These are phyloP conservation scores for Sporothrix variecibatus DNA, from an alignment of 2,329 filamentous ascomycete species.

Conservation along the genomic window DNA sequence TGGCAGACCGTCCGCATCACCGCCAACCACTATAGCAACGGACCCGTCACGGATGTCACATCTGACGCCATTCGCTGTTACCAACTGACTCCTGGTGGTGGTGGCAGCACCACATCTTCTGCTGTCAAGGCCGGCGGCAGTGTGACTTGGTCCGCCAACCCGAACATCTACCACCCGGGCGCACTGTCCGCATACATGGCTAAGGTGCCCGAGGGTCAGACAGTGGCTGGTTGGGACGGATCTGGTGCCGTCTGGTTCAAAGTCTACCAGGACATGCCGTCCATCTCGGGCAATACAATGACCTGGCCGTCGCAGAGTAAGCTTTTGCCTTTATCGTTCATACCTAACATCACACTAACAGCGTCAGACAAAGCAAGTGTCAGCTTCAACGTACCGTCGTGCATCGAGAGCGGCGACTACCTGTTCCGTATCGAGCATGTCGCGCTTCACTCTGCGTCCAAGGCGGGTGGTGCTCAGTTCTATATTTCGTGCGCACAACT, in stretches of 20 bases:
- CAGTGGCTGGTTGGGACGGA: constrained; percentile 39
- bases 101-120: constrained; percentile 35
- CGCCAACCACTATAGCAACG: constrained; percentile 41
- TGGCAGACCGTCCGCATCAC: constrained; percentile 40
- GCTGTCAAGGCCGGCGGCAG: constrained; percentile 42
- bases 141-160: constrained; percentile 44
- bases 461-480: constrained; percentile 36
- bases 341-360: background rate
- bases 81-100: constrained; percentile 32
- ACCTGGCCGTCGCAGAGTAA: constrained; percentile 27
- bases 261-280: constrained; percentile 40
- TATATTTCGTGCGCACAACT: constrained; percentile 37
- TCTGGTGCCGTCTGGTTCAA: constrained; percentile 43
- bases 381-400: constrained; percentile 30
- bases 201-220: constrained; percentile 40
- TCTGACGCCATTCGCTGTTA: constrained; percentile 38
- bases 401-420: constrained; percentile 38
- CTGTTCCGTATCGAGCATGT: constrained; percentile 39
- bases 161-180: constrained; percentile 43
- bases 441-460: constrained; percentile 36
- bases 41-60: constrained; percentile 36
- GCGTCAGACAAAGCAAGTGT: constrained; percentile 23
- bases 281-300: constrained; percentile 28
- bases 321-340: background rate
- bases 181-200: constrained; percentile 43